phyloP scores from a whole-genome alignment of 108 stramenopile genomes.

The Nitzschia sp. region DNA sequence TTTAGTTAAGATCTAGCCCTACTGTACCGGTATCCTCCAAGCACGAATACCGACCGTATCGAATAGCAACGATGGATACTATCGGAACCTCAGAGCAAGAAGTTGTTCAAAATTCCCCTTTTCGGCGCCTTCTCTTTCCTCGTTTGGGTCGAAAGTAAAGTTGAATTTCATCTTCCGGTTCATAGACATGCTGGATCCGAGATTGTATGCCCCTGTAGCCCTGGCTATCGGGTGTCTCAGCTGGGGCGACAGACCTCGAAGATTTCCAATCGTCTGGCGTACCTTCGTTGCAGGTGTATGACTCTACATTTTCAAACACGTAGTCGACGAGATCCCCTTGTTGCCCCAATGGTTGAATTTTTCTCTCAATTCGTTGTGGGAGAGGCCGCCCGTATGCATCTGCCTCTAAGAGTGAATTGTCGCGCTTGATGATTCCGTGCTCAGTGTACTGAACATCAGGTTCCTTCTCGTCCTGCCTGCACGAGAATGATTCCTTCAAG shows the following conservation, averaged over 20 bases:
- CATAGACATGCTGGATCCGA: not conserved
- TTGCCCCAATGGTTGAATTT: constrained; percentile 4
- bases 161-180: constrained; percentile 21
- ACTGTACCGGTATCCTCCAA: no score
- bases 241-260: not conserved
- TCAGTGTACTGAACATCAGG: not conserved
- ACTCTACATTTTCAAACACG: constrained; percentile 19
- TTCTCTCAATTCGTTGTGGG: not conserved
- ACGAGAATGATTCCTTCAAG: constrained; percentile 17
- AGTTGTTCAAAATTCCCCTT: not conserved
- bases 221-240: not conserved
- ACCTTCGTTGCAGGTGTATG: constrained; percentile 10
- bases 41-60: no score
- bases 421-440: not conserved
- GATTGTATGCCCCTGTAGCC: not conserved
- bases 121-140: not conserved
- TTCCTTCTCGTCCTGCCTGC: constrained; percentile 12
- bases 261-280: constrained; percentile 1
- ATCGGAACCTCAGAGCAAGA: no score
- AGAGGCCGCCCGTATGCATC: not conserved
- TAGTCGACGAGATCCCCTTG: constrained; percentile 21
- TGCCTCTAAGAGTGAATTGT: constrained; percentile 5
- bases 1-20: no score
- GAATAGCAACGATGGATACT: no score
- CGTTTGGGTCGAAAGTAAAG: constrained; percentile 17